Base-by-base conservation (phyloP, 371 early-diverging fungal species). In the Ordospora colligata region DNA sequence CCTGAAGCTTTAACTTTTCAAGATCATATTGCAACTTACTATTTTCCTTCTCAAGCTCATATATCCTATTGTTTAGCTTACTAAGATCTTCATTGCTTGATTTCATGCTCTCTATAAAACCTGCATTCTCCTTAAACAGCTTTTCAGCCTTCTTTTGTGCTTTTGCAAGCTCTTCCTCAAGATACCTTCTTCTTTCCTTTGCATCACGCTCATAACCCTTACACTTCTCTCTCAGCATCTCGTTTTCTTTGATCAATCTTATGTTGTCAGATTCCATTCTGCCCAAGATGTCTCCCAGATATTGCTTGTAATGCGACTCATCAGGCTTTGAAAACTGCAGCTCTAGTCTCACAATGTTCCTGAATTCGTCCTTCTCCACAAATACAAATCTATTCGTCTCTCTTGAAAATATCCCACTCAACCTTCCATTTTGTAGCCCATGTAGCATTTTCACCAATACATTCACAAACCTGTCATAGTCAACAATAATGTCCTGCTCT, bases 401-500 rank as follows among this genome's bases (percentile, higher is more conserved):
- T 14, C 82, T 66, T 21, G 37, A 44, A 65, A 83, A 79, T 17
- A 64, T 25, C 17, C 73, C 79, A 37, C 19, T 73, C 9, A 83
- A 63, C 32, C 67, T 71, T 43, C 62, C 54, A 43, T 42, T 81
- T 1, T 54, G 47, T 63, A 85, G 42, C n/a, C 44, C 50, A 62
- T 81, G 73, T 27, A 85, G 78, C 54, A 85, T 52, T 46, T 82
- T 81, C 5, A 78, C 67, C 22, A 84, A 40, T 22, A 67, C 79
- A 46, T 32, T 52, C 19, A 80, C 54, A 69, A 85, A 85, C 65
- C 43, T 68, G 4, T 76, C 75, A 67, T 73, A 85, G 58, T 84
- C 83, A 27, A 85, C 84, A 19, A 82, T 67, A 49, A 85, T 82
- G 49, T 80, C 81, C 73, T 85, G 85, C 43, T 80, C 82, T n/a